phyloP scores from a whole-genome alignment of 371 early-diverging fungal species.

The Apophysomyces trapeziformis region DNA sequence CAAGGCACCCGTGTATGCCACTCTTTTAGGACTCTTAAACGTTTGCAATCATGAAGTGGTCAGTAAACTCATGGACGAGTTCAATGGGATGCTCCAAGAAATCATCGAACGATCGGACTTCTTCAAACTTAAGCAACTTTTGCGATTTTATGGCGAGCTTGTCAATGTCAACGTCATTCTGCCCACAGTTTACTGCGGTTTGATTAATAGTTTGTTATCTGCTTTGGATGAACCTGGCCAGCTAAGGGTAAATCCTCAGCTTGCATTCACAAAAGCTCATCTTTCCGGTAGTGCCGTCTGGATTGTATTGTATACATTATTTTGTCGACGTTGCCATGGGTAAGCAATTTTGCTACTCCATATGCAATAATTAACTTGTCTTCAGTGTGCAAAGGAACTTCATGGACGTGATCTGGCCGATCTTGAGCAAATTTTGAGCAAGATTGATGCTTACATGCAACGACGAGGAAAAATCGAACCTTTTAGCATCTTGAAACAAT shows the following conservation, averaged over 20 bases:
- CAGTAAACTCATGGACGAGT: conserved; percentile 35
- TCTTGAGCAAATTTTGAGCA: conserved; percentile 60
- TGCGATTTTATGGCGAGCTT: conserved; percentile 83
- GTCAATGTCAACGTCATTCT: conserved; percentile 79
- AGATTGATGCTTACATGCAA: conserved; percentile 70
- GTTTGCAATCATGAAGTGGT: conserved; percentile 49
- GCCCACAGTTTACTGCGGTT: conserved; percentile 62
- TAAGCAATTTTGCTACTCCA: conserved; percentile 23
- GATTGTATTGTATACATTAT: conserved; percentile 79
- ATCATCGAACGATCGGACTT: conserved; percentile 62
- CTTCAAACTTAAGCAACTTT: conserved; percentile 74
- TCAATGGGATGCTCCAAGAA: conserved; percentile 54
- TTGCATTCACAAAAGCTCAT: background rate
- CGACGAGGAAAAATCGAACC: conserved; percentile 44
- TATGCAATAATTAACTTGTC: conserved; percentile 3
- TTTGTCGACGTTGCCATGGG: conserved; percentile 81
- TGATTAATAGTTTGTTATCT: conserved; percentile 65
- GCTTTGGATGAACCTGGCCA: conserved; percentile 61
- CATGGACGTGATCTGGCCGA: conserved; percentile 59
- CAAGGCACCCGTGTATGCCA: conserved; percentile 80
- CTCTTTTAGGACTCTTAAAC: conserved; percentile 79
- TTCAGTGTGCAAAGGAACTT: conserved; percentile 58
- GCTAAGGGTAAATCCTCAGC: conserved; percentile 38
- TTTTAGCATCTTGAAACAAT: conserved; percentile 57
- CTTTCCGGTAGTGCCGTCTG: conserved; percentile 51